Evolutionary conservation across 768 basidiomycete genomes (phyloP).

Genomic region (Thelephora ganbajun): DNA sequence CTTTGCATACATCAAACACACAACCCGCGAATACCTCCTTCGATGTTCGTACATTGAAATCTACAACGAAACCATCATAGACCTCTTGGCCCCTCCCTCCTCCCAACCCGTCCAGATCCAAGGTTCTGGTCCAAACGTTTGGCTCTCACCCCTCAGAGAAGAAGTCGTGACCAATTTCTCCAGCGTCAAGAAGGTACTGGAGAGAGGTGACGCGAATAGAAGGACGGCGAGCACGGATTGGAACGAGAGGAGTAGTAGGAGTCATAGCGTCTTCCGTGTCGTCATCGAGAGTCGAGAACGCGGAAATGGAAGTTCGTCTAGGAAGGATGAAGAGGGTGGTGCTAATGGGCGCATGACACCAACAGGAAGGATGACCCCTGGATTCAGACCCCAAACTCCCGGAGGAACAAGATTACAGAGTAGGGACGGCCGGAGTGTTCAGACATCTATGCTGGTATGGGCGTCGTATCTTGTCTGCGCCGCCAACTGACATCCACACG

Average conservation of each 20-base stretch:
- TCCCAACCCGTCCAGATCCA: conserved; percentile 61
- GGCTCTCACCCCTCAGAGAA: conserved; percentile 68
- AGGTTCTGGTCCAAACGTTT: conserved; percentile 46
- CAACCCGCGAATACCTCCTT: conserved; percentile 81
- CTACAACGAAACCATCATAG: conserved; percentile 86
- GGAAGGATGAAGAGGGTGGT: conserved; percentile 30
- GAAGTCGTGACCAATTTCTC: conserved; percentile 89
- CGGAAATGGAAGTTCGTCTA: conserved; percentile 18
- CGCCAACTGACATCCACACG: not conserved
- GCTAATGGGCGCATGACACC: conserved; percentile 31
- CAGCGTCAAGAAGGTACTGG: conserved; percentile 29
- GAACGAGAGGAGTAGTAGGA: conserved; percentile 91
- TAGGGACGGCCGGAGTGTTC: conserved; percentile 66
- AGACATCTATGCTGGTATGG: conserved; percentile 59
- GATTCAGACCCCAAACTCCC: conserved; percentile 31
- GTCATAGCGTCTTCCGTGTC: conserved; percentile 87
- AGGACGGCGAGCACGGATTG: conserved; percentile 96
- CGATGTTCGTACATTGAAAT: conserved; percentile 95
- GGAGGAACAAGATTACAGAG: conserved; percentile 59
- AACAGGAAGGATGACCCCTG: conserved; percentile 40
- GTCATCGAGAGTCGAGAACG: conserved; percentile 82
- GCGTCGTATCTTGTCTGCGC: not conserved
- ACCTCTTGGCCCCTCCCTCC: conserved; percentile 66
- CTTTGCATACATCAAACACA: conserved; percentile 68
- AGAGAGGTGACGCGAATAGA: conserved; percentile 75